Conservation (phyloP, 2,329 filamentous ascomycete species). For the Trichoderma koningiopsis region DNA sequence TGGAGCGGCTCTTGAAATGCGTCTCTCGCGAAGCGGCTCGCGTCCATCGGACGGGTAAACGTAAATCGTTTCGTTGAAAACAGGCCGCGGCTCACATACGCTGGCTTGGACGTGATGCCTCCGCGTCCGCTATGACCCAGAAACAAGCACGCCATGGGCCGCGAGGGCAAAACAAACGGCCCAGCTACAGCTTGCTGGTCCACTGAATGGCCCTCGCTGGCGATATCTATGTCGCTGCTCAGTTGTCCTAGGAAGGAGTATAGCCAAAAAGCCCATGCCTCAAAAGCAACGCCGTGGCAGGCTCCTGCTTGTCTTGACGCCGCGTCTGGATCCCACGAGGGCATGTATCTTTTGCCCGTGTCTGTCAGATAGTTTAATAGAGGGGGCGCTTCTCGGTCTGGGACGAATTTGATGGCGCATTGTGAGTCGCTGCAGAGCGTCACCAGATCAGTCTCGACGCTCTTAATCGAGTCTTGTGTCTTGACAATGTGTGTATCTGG, state of each 20-base stretch:
- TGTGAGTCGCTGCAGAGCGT: slow-evolving; percentile 40
- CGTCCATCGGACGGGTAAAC: slow-evolving; percentile 35
- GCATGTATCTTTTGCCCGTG: slow-evolving; percentile 36
- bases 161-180: slow-evolving; percentile 44
- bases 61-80: slow-evolving; percentile 40
- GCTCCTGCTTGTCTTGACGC: slow-evolving; percentile 34
- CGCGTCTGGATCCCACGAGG: slow-evolving; percentile 38
- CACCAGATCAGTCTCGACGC: slow-evolving; percentile 41
- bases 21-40: neutral
- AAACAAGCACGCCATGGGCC: slow-evolving; percentile 42
- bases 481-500: slow-evolving; percentile 32
- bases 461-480: slow-evolving; percentile 36
- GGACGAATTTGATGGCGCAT: slow-evolving; percentile 39
- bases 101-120: slow-evolving; percentile 40
- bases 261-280: slow-evolving; percentile 47
- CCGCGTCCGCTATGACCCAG: slow-evolving; percentile 42
- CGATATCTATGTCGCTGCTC: slow-evolving; percentile 40
- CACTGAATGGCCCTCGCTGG: slow-evolving; percentile 27
- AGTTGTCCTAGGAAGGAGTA: slow-evolving; percentile 46
- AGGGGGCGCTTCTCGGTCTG: slow-evolving; percentile 35
- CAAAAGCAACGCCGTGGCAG: slow-evolving; percentile 42
- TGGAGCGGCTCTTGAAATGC: neutral
- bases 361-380: slow-evolving; percentile 42
- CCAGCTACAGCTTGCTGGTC: slow-evolving; percentile 39
- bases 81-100: slow-evolving; percentile 41